Conservation (phyloP, 768 basidiomycete species). For the Naganishia kalamii region DNA sequence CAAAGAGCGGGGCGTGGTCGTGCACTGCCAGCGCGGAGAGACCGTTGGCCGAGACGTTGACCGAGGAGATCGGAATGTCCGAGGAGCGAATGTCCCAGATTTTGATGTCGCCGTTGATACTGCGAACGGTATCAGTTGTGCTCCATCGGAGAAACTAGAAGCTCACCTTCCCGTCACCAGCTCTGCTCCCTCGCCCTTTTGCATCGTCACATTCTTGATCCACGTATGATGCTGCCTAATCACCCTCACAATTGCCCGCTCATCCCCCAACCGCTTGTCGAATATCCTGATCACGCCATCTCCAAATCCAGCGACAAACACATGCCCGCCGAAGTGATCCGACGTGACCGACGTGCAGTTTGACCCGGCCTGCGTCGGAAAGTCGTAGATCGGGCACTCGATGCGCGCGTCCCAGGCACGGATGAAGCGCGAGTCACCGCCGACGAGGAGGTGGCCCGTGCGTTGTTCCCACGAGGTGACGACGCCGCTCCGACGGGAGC, state of each 20-base stretch:
- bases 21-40: slow-evolving; percentile 83
- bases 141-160: not conserved
- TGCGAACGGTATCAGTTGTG: slow-evolving; percentile 39
- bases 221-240: slow-evolving; percentile 75
- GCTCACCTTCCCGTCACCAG: slow-evolving; percentile 79
- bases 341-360: slow-evolving; percentile 79
- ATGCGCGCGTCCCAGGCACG: slow-evolving; percentile 92
- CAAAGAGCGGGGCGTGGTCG: slow-evolving; percentile 72
- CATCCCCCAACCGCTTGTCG: slow-evolving; percentile 78
- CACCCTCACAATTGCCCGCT: slow-evolving; percentile 71
- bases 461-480: slow-evolving; percentile 91
- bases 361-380: slow-evolving; percentile 82
- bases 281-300: slow-evolving; percentile 85
- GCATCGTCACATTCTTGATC: slow-evolving; percentile 85
- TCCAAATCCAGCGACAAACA: slow-evolving; percentile 83
- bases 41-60: slow-evolving; percentile 64
- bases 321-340: slow-evolving; percentile 62
- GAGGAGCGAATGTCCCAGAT: slow-evolving; percentile 78
- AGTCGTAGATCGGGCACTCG: slow-evolving; percentile 65
- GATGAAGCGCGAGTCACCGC: slow-evolving; percentile 82
- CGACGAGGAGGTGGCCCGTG: slow-evolving; percentile 74
- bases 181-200: slow-evolving; percentile 62
- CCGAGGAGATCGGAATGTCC: slow-evolving; percentile 57
- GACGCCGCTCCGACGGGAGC: slow-evolving; percentile 70
- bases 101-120: slow-evolving; percentile 81